Evolutionary conservation across 2,329 filamentous ascomycete genomes (phyloP).

Genomic region (Plenodomus lindquistii): DNA sequence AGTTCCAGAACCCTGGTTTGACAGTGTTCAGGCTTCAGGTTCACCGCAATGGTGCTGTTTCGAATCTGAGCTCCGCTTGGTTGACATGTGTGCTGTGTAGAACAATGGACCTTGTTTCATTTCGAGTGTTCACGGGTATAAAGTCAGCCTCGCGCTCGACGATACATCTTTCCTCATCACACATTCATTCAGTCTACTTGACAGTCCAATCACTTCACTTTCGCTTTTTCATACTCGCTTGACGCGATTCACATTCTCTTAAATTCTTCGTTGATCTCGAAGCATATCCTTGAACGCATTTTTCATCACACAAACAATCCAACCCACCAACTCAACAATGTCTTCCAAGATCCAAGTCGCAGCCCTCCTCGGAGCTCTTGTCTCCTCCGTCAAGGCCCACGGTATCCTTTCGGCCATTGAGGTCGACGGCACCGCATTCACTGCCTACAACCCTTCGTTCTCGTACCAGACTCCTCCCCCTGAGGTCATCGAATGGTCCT

Average conservation of each 20-base stretch:
- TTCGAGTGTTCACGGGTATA: constrained; percentile 15
- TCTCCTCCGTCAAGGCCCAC: constrained; percentile 50
- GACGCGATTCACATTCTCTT: constrained; percentile 31
- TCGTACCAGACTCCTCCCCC: constrained; percentile 41
- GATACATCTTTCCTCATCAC: constrained; percentile 8
- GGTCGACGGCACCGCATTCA: constrained; percentile 52
- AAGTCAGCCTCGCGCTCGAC: constrained; percentile 8
- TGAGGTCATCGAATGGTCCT: constrained; percentile 58
- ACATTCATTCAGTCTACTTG: constrained; percentile 28
- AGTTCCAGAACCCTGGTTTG: constrained; percentile 6
- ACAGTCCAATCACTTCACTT: constrained; percentile 8
- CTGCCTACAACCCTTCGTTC: constrained; percentile 48
- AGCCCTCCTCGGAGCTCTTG: constrained; percentile 38
- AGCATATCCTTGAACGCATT: constrained; percentile 16
- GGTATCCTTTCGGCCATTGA: constrained; percentile 50
- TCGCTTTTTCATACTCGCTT: constrained; percentile 31
- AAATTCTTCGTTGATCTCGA: constrained; percentile 33
- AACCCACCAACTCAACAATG: constrained; percentile 22
- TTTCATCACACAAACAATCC: constrained; percentile 9
- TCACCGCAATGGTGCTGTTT: constrained; percentile 12
- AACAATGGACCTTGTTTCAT: constrained; percentile 5
- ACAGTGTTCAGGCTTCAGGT: constrained; percentile 14
- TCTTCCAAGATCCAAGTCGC: constrained; percentile 36
- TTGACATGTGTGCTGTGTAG: constrained; percentile 12
- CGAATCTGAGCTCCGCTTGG: constrained; percentile 5